Conservation (phyloP, 1,284 basidiomycete species). For the Tilletia horrida region DNA sequence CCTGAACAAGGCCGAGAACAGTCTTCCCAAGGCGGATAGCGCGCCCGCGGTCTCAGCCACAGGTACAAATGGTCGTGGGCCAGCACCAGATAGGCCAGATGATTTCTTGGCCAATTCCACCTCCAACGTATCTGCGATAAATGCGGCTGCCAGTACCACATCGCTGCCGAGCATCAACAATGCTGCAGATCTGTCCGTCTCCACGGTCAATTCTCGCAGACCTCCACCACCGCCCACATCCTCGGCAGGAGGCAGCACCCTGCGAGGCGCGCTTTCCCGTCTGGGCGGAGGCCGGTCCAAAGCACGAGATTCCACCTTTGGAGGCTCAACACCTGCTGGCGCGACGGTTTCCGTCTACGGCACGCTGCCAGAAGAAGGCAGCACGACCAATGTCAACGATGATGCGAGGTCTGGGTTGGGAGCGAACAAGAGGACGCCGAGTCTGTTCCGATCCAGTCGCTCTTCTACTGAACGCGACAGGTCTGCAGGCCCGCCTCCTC, state of each 20-base stretch:
- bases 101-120: neutral
- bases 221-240: conserved; percentile 9
- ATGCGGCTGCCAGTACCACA: too few relatives aligned
- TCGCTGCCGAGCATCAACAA: neutral
- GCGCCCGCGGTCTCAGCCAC: neutral
- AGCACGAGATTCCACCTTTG: neutral
- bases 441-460: conserved; percentile 10
- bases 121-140: neutral
- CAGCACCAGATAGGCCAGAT: conserved; percentile 4
- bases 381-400: conserved; percentile 10
- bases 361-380: conserved; percentile 24
- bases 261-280: conserved; percentile 16
- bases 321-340: neutral
- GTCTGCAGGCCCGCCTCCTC: neutral
- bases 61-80: neutral
- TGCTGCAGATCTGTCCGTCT: conserved; percentile 11
- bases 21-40: conserved; percentile 34
- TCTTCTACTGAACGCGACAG: conserved; percentile 22
- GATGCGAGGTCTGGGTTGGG: conserved; percentile 2
- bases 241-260: conserved; percentile 17
- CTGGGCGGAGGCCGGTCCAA: conserved; percentile 7
- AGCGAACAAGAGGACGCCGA: neutral
- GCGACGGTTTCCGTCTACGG: conserved; percentile 35
- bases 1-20: neutral
- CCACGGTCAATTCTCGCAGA: conserved; percentile 15